Percentiles rank a stretch among this genome's conserved stretches.
Conservation (phyloP, 2,329 filamentous ascomycete genomes). For the Dryadomyces quercivorus region DNA sequence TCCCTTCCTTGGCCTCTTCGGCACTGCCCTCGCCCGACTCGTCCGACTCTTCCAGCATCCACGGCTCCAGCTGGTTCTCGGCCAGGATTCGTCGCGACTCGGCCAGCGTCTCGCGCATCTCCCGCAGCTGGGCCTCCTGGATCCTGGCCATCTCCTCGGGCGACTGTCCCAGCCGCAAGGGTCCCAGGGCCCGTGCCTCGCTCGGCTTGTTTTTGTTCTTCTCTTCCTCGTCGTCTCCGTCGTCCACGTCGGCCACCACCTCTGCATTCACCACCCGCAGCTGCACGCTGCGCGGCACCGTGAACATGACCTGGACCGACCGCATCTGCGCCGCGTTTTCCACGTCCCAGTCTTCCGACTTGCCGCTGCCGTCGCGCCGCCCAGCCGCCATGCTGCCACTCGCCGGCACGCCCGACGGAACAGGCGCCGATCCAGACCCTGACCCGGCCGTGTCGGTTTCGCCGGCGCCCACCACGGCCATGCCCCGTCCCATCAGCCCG, state of each 20-base stretch:
- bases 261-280: conserved; percentile 83
- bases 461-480: not conserved
- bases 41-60: not conserved
- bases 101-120: conserved; percentile 7
- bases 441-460: not conserved
- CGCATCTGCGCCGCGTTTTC: conserved; percentile 59
- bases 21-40: too few relatives aligned
- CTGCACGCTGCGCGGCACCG: conserved; percentile 72
- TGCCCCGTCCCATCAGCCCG: conserved; percentile 3
- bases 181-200: not conserved
- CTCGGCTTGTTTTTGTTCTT: not conserved
- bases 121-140: conserved; percentile 5
- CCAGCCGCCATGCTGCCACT: conserved; percentile 16
- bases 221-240: conserved; percentile 10
- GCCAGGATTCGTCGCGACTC: conserved; percentile 6
- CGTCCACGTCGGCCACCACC: conserved; percentile 22
- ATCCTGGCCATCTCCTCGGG: not conserved
- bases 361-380: conserved; percentile 11
- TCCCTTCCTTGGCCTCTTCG: not conserved
- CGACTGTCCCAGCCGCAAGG: not conserved
- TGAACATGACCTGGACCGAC: conserved; percentile 80
- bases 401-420: conserved; percentile 25
- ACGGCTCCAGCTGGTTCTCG: conserved; percentile 3
- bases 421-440: conserved; percentile 11
- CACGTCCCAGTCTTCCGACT: conserved; percentile 57